phyloP scores from a whole-genome alignment of 495 filamentous ascomycete genomes.

The Clohesyomyces aquaticus region DNA sequence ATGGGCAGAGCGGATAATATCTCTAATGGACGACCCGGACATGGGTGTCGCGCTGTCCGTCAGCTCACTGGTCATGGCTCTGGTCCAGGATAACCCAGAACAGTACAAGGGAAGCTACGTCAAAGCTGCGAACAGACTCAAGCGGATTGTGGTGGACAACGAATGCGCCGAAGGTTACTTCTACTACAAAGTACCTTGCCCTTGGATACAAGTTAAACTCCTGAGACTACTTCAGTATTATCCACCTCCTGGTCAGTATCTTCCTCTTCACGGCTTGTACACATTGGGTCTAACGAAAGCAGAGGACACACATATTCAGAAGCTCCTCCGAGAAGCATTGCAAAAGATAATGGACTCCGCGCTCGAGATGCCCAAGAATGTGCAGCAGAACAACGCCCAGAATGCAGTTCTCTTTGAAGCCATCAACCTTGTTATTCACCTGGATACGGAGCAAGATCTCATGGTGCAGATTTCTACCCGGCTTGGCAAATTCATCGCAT shows the following conservation, averaged over 20 bases:
- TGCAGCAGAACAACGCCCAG: constrained; percentile 99
- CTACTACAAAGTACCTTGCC: constrained; percentile 98
- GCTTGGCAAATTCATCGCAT: constrained; percentile 94
- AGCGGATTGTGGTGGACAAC: constrained; percentile 84
- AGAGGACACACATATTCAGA: constrained; percentile 92
- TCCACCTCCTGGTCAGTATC: constrained; percentile 80
- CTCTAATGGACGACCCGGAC: constrained; percentile 95
- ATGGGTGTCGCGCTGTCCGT: constrained; percentile 94
- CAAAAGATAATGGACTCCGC: constrained; percentile 88
- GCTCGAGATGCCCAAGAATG: constrained; percentile 94
- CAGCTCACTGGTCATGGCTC: constrained; percentile 93
- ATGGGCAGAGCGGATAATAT: constrained; percentile 97
- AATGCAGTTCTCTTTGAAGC: constrained; percentile 98
- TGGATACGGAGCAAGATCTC: constrained; percentile 93
- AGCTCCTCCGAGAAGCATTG: constrained; percentile 88
- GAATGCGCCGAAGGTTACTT: constrained; percentile 87
- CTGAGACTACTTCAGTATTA: constrained; percentile 92
- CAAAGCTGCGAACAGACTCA: constrained; percentile 87
- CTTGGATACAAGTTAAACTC: constrained; percentile 97
- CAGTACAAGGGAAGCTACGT: constrained; percentile 92
- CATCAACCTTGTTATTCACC: constrained; percentile 96
- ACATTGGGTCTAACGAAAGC: constrained; percentile 4
- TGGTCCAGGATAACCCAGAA: constrained; percentile 90
- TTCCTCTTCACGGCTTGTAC: neutral
- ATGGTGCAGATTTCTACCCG: constrained; percentile 97